Conservation (phyloP, 2,329 filamentous ascomycete genomes). For the Ceratocystis huliohia region DNA sequence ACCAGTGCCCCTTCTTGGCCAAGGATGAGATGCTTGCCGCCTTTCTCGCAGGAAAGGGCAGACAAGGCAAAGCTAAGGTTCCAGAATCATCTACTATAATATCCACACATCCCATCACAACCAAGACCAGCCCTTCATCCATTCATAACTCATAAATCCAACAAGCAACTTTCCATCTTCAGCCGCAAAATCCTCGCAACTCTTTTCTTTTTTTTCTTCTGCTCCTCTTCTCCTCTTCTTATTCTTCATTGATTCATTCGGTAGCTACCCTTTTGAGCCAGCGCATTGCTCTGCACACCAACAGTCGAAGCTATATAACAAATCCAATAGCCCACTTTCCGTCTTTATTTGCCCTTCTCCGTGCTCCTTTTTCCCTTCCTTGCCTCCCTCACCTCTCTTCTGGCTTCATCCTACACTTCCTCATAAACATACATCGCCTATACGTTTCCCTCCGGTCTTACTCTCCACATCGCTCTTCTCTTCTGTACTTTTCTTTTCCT, state of each 20-base stretch:
- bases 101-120: background rate
- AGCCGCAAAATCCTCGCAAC: background rate
- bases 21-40: background rate
- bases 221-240: background rate
- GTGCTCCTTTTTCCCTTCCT: background rate
- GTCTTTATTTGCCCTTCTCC: background rate
- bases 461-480: background rate
- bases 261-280: background rate
- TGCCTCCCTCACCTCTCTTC: background rate
- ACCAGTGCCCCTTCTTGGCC: background rate
- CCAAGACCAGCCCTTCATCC: background rate
- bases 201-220: background rate
- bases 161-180: background rate
- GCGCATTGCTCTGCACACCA: background rate
- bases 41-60: background rate
- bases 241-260: background rate
- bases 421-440: background rate
- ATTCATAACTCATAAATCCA: slow-evolving; percentile 1
- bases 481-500: background rate
- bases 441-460: background rate
- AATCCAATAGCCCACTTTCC: background rate
- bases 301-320: background rate
- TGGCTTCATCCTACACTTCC: slow-evolving; percentile 3
- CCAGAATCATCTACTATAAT: slow-evolving; percentile 2
- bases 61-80: background rate